Evolutionary conservation across 2,329 filamentous ascomycete species (phyloP).

Genomic region (Biscogniauxia marginata): DNA sequence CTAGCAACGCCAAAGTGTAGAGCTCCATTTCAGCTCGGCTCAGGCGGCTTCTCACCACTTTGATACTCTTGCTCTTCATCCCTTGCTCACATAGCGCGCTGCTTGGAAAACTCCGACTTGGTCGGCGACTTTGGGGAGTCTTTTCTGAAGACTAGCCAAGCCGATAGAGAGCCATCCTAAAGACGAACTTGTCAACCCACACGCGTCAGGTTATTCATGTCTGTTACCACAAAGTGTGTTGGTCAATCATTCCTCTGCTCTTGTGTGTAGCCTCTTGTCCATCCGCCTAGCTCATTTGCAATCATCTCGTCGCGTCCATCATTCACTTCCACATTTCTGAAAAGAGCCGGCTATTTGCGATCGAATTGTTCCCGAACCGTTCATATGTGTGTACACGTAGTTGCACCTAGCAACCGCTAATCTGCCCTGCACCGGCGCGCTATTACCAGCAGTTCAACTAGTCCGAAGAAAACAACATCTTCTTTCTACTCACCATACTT

Average conservation of each 20-base stretch:
- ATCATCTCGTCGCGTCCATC: neutral
- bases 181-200: neutral
- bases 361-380: neutral
- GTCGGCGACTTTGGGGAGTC: neutral
- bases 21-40: neutral
- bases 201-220: neutral
- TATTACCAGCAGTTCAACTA: neutral
- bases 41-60: neutral
- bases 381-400: neutral
- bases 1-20: neutral
- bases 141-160: neutral
- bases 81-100: too few species aligned
- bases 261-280: neutral
- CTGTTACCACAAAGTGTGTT: neutral
- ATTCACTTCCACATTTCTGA: neutral
- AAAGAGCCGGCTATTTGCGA: neutral
- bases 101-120: neutral
- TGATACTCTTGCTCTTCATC: neutral
- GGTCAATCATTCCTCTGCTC: neutral
- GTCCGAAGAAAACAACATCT: neutral
- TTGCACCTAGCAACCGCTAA: neutral
- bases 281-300: neutral
- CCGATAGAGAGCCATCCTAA: neutral
- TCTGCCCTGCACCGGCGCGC: neutral
- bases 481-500: neutral